These are phyloP conservation scores for Tolypocladium guangdongense DNA, from an alignment of 2,329 filamentous ascomycete genomes.

Conservation along the genomic window DNA sequence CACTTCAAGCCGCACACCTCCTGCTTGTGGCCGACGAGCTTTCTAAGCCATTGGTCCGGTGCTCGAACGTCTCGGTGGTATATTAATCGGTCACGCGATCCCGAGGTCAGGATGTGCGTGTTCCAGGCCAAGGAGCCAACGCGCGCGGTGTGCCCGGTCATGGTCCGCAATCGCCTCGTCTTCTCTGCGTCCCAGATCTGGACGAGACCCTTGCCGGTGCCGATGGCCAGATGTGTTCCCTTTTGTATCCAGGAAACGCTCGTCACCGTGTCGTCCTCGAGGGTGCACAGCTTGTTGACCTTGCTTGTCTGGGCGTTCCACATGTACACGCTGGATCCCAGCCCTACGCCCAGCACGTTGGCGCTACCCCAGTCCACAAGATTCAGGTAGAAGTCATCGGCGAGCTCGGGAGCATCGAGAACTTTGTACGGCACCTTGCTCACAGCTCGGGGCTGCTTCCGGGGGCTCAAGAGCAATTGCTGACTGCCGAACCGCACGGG, in stretches of 20 bases:
- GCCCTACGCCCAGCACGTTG: conserved; percentile 84
- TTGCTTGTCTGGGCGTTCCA: conserved; percentile 90
- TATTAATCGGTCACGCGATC: conserved; percentile 84
- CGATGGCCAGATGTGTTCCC: conserved; percentile 90
- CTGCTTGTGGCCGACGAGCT: conserved; percentile 90
- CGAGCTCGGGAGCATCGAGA: conserved; percentile 86
- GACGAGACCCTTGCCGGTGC: conserved; percentile 86
- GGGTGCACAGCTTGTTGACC: conserved; percentile 87
- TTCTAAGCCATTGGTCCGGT: conserved; percentile 79
- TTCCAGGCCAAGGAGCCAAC: conserved; percentile 97
- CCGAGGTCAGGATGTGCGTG: conserved; percentile 91
- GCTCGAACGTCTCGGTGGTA: conserved; percentile 92
- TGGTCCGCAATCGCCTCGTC: conserved; percentile 75
- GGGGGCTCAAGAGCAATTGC: conserved; percentile 81
- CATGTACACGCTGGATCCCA: conserved; percentile 93
- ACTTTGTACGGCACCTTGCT: conserved; percentile 98
- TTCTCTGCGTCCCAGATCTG: conserved; percentile 97
- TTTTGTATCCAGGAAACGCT: conserved; percentile 98
- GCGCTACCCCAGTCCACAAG: conserved; percentile 95
- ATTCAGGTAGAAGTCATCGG: conserved; percentile 96
- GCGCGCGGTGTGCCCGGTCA: conserved; percentile 90
- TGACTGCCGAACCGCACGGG: conserved; percentile 90
- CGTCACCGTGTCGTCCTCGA: conserved; percentile 88
- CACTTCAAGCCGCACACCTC: conserved; percentile 94
- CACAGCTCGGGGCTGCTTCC: conserved; percentile 79